Evolutionary conservation across 345 rosid species (phyloP), one percentile per base, ranked within the genome.

Genomic region (Mangifera indica): DNA sequence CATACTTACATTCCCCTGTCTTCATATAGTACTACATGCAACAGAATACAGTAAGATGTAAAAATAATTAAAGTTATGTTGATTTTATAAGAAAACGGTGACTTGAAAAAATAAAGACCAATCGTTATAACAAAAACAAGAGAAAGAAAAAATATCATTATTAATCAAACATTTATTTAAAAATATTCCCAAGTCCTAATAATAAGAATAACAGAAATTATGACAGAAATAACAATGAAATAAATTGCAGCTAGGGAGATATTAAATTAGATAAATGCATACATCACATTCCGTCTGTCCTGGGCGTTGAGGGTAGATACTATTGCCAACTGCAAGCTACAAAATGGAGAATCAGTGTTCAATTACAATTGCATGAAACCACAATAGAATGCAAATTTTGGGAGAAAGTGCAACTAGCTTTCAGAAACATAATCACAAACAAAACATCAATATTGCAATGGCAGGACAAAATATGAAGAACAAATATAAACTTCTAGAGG

Each of bases 241-340:
- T 48, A 48, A n/a, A 24, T 60, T 49, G 46, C 66, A 46, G 62
- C 67, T 60, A 37, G n/a, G 10, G 37, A 22, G 60, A 60, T 32
- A 61, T 29, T 29, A 22, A 65, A 52, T 64, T 45, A 51, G 22
- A 53, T 70, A 63, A 63, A 74, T 77, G 63, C 93, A 51, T 71
- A 93, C 98, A 76, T 93, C 98, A 85, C 98, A 93, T 81, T 93
- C 98, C 74, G 80, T 32, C 79, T 90, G 94, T 70, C 97, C 97
- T 76, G 91, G 92, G 71, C 93, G 86, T 79, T 90, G 98, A 63
- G 98, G 97, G 70, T 90, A 93, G 37, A 81, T 46, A n/a, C 86
- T 45, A 21, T 86, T 20, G 71, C 80, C 77, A 69, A 80, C 66
- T 63, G 84, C 94, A 69, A 89, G 70, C 98, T 93, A 87, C 76